Conservation (phyloP, 1,284 basidiomycete genomes). For the Sporisorium exsertum region DNA sequence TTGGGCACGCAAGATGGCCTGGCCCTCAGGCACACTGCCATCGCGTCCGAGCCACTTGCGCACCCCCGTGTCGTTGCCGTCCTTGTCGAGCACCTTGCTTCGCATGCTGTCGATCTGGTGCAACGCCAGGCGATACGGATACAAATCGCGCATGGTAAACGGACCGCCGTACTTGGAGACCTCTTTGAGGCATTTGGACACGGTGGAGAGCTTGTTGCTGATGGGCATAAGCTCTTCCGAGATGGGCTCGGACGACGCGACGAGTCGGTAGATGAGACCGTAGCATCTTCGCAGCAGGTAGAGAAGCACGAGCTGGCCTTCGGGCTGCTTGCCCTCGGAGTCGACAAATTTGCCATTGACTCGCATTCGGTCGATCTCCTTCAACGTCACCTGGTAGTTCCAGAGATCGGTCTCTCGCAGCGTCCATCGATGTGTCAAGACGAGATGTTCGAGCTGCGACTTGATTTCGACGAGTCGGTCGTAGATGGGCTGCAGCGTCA, state of each 20-base stretch:
- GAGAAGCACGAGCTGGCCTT: constrained; percentile 90
- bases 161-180: constrained; percentile 96
- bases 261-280: constrained; percentile 90
- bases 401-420: constrained; percentile 87
- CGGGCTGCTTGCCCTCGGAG: constrained; percentile 87
- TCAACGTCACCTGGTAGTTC: constrained; percentile 87
- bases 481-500: constrained; percentile 89
- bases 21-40: constrained; percentile 90
- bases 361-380: constrained; percentile 96
- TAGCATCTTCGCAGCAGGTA: constrained; percentile 95
- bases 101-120: constrained; percentile 95
- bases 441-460: constrained; percentile 85
- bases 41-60: constrained; percentile 72
- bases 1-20: constrained; percentile 95
- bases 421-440: constrained; percentile 96
- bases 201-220: constrained; percentile 74
- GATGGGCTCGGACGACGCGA: constrained; percentile 98
- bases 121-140: constrained; percentile 94
- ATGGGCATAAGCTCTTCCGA: constrained; percentile 97
- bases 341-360: constrained; percentile 98
- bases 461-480: constrained; percentile 89
- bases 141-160: constrained; percentile 93
- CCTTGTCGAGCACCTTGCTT: constrained; percentile 85
- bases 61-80: constrained; percentile 69
- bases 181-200: constrained; percentile 89